Percentiles rank a stretch among this genome's conserved stretches.
Evolutionary conservation across 495 filamentous ascomycete species (phyloP).

Genomic region (Podospora pseudocomata): DNA sequence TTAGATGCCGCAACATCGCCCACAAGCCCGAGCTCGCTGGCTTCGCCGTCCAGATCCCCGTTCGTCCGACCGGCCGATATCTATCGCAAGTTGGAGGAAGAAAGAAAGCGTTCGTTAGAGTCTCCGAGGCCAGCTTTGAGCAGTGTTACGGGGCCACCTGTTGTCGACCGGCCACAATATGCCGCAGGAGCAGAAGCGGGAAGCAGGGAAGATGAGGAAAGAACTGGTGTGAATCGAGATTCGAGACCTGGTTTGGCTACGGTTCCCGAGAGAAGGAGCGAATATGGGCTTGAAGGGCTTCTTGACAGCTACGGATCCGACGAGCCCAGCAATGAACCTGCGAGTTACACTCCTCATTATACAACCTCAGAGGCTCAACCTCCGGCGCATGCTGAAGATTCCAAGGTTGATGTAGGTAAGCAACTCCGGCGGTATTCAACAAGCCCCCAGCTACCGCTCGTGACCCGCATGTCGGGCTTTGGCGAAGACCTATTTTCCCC

Average conservation of each 20-base stretch:
- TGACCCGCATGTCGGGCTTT: slow-evolving; percentile 64
- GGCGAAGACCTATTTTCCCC: slow-evolving; percentile 47
- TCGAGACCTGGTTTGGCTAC: slow-evolving; percentile 46
- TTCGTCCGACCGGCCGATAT: slow-evolving; percentile 77
- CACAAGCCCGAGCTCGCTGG: slow-evolving; percentile 7
- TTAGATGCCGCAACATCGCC: slow-evolving; percentile 45
- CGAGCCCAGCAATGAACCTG: slow-evolving; percentile 14
- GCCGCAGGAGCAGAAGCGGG: not conserved
- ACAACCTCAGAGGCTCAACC: not conserved
- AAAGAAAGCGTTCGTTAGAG: slow-evolving; percentile 53
- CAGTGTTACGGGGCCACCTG: slow-evolving; percentile 17
- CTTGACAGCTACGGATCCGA: slow-evolving; percentile 25
- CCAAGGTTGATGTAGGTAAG: slow-evolving; percentile 31
- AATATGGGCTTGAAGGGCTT: slow-evolving; percentile 50
- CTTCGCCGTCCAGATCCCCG: slow-evolving; percentile 44
- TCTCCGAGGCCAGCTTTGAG: slow-evolving; percentile 48
- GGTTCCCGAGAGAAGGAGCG: slow-evolving; percentile 56
- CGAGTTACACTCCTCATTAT: not conserved
- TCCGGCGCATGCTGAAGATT: slow-evolving; percentile 51
- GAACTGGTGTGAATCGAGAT: not conserved
- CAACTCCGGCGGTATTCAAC: slow-evolving; percentile 36
- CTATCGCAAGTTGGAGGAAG: slow-evolving; percentile 67
- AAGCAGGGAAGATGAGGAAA: not conserved
- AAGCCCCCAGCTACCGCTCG: slow-evolving; percentile 58
- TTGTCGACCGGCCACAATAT: not conserved